Evolutionary conservation across 148 eudicot species (phyloP), one percentile per base, ranked within the genome.

Genomic region (Fagopyrum tataricum): DNA sequence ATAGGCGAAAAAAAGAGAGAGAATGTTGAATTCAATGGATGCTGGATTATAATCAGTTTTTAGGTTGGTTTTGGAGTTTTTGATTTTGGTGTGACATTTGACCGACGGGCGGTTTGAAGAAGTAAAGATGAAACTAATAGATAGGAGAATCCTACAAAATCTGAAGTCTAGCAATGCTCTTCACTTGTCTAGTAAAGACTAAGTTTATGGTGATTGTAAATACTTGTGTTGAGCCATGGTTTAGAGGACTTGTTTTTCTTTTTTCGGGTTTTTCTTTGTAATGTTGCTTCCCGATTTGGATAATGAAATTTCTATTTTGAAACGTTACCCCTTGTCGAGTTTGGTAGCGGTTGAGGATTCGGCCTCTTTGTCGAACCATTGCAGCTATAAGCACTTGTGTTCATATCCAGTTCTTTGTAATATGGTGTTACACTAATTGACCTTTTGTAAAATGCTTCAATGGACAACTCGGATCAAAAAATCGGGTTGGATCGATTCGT

Each of bases 261-360:
- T 64, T 15, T 21, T 37, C 10, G 42, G 44, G 43, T 64, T 31
- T 64, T 64, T 42, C 20, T 64, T 64, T 64, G 44, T 64, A 64
- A 64, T 64, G 69, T 15, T 64, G 43, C 20, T 64, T 64, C 44
- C 69, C 42, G 42, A 37, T 39, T 64, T 64, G 69, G 69, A 64
- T 43, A 64, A 64, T 37, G 44, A 39, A 64, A 37, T 15, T 6
- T 9, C 2, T 15, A 64, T 64, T 58, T 13, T 8, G 64, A 23
- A 21, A 58, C 37, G 37, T 31, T 31, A 31, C 37, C 37, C 37
- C 37, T 31, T 31, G 37, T 31, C 37, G 37, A 31, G 37, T 1
- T 2, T 31, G 37, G 37, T 31, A 31, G 37, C 37, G 37, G 37
- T 31, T 31, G 37, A 31, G 37, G n/a, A n/a, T n/a, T n/a, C n/a